A percentile compares a stretch with the other conserved stretches of the same genome.
phyloP scores from a whole-genome alignment of 2,329 filamentous ascomycete species.

The Phoma sp. region DNA sequence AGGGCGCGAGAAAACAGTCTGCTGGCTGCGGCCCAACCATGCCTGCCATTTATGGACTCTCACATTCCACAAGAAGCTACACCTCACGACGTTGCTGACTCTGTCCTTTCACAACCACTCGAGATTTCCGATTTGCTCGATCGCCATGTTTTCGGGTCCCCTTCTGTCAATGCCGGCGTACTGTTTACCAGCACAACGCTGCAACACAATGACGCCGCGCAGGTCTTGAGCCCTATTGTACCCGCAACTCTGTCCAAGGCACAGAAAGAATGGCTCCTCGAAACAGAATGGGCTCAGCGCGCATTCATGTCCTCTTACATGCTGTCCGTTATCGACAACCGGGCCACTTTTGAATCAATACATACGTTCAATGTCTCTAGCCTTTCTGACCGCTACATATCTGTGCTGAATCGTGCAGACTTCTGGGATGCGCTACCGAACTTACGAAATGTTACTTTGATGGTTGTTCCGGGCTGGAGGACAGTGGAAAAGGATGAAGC shows the following conservation, averaged over 20 bases:
- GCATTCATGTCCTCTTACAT: constrained; percentile 74
- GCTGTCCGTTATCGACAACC: constrained; percentile 69
- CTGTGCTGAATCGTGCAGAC: constrained; percentile 62
- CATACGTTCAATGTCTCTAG: constrained; percentile 69
- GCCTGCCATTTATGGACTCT: constrained; percentile 41
- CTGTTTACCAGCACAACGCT: constrained; percentile 42
- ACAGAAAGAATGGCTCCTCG: constrained; percentile 74
- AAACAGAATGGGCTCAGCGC: constrained; percentile 72
- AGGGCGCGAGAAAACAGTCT: constrained; percentile 23
- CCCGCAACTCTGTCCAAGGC: constrained; percentile 65
- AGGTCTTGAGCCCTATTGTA: constrained; percentile 52
- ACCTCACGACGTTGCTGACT: constrained; percentile 28
- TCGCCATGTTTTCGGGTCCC: constrained; percentile 24
- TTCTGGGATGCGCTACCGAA: constrained; percentile 68
- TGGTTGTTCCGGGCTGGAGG: constrained; percentile 72
- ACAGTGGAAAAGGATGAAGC: constrained; percentile 62
- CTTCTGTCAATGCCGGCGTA: constrained; percentile 34
- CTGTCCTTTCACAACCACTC: constrained; percentile 22
- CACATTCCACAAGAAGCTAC: constrained; percentile 38
- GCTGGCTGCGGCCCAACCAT: constrained; percentile 28
- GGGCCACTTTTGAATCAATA: constrained; percentile 60
- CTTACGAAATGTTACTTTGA: constrained; percentile 64
- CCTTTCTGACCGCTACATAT: constrained; percentile 68
- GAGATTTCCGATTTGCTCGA: constrained; percentile 33
- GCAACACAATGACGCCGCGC: constrained; percentile 31